A percentile compares a stretch with the other conserved stretches of the same genome.
Evolutionary conservation across 2,329 filamentous ascomycete genomes (phyloP).

Genomic region (Geoglossum cookeanum): DNA sequence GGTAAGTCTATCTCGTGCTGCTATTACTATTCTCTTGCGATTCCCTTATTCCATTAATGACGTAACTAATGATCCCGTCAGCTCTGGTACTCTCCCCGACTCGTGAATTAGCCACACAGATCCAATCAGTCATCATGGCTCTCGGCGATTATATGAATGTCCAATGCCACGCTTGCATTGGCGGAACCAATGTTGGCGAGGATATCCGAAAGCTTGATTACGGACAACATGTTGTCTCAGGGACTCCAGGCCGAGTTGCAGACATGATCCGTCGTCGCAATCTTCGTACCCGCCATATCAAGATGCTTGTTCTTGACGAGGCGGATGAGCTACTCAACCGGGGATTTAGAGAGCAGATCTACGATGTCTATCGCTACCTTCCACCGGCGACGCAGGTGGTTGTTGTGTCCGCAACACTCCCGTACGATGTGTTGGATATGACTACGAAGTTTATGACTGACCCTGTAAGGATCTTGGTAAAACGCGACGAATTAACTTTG

Average conservation of each 20-base stretch:
- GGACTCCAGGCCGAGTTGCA: constrained; percentile 89
- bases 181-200: constrained; percentile 92
- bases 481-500: constrained; percentile 94
- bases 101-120: constrained; percentile 91
- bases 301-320: constrained; percentile 61
- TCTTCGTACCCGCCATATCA: constrained; percentile 54
- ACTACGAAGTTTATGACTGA: constrained; percentile 99
- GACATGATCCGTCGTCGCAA: constrained; percentile 64
- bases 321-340: constrained; percentile 71
- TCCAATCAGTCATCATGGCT: constrained; percentile 97
- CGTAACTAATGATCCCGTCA: constrained; percentile 9
- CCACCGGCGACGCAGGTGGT: constrained; percentile 97
- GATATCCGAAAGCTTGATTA: constrained; percentile 96
- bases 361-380: constrained; percentile 94
- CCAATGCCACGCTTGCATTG: constrained; percentile 96
- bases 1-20: constrained; percentile 20
- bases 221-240: constrained; percentile 92
- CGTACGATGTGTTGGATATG: constrained; percentile 96
- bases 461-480: constrained; percentile 86
- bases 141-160: constrained; percentile 99
- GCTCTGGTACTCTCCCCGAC: constrained; percentile 91
- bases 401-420: constrained; percentile 87
- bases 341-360: constrained; percentile 95
- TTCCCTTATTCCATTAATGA: not conserved
- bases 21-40: not conserved